These are phyloP conservation scores for Hypoxylon rubiginosum DNA, from an alignment of 2,329 filamentous ascomycete genomes.

Conservation along the genomic window DNA sequence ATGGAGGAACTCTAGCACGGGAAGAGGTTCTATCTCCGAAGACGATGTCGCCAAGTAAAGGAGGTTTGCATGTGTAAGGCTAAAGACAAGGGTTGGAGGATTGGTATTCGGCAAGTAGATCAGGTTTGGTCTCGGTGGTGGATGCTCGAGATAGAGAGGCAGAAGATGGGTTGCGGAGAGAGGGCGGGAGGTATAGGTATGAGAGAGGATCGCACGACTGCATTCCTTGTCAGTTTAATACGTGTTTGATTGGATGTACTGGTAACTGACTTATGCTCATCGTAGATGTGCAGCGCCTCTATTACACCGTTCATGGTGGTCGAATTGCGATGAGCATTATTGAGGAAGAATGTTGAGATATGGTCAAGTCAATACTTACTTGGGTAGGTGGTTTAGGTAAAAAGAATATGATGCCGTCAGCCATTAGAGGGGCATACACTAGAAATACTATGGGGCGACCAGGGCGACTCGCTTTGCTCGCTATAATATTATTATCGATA, in stretches of 20 bases:
- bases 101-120: constrained; percentile 86
- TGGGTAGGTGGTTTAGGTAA: background rate
- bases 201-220: constrained; percentile 87
- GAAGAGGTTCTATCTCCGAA: constrained; percentile 86
- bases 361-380: background rate
- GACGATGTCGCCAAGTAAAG: constrained; percentile 89
- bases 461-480: too few species aligned
- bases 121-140: constrained; percentile 84
- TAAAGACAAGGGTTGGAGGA: constrained; percentile 90
- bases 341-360: constrained; percentile 5
- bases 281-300: constrained; percentile 96
- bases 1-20: constrained; percentile 94
- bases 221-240: constrained; percentile 42
- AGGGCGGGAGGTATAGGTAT: constrained; percentile 87
- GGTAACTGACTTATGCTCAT: constrained; percentile 85
- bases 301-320: constrained; percentile 84
- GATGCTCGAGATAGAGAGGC: constrained; percentile 87
- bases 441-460: constrained; percentile 20
- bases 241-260: background rate
- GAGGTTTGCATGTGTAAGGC: constrained; percentile 86
- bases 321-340: constrained; percentile 49
- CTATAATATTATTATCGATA: constrained; percentile 38
- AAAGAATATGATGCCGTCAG: constrained; percentile 25
- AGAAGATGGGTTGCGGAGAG: constrained; percentile 82
- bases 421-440: constrained; percentile 34